Conservation (phyloP, 1,284 basidiomycete genomes). For the Moniliella sp. region DNA sequence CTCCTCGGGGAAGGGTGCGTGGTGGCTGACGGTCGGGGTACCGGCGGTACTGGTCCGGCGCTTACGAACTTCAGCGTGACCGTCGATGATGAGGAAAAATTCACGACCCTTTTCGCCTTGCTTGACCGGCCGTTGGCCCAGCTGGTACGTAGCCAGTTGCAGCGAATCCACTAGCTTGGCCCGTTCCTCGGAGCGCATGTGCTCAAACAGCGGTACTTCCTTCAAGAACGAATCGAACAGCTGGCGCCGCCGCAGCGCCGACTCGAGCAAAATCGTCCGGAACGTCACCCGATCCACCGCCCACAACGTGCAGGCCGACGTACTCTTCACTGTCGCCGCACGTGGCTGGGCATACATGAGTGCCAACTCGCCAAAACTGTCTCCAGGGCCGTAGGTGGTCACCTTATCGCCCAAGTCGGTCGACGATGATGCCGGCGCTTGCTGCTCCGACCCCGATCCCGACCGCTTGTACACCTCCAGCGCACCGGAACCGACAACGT, state of each 20-base stretch:
- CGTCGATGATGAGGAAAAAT: conserved; percentile 90
- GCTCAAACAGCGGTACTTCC: conserved; percentile 68
- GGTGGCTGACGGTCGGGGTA: too few species aligned
- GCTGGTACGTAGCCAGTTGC: conserved; percentile 56
- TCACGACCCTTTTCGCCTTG: conserved; percentile 88
- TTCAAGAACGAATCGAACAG: conserved; percentile 89
- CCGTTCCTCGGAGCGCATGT: conserved; percentile 62
- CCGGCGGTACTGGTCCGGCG: conserved; percentile 36
- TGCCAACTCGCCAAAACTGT: conserved; percentile 83
- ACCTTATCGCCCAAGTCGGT: conserved; percentile 16
- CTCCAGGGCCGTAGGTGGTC: conserved; percentile 60
- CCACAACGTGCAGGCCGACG: conserved; percentile 66
- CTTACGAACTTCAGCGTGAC: conserved; percentile 70
- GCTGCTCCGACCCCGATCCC: too few species aligned
- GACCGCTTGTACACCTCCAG: conserved; percentile 63
- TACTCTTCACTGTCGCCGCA: conserved; percentile 72
- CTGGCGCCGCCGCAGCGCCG: conserved; percentile 47
- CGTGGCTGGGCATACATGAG: conserved; percentile 93
- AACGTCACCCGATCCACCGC: conserved; percentile 89
- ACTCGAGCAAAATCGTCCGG: conserved; percentile 61
- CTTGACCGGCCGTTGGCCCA: conserved; percentile 66
- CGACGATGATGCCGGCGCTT: neutral
- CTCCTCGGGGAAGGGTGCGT: too few species aligned
- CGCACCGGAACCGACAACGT: conserved; percentile 74
- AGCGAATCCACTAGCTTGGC: conserved; percentile 93